Base-by-base conservation (phyloP, 139 green algal species). In the Klebsormidium nitens region DNA sequence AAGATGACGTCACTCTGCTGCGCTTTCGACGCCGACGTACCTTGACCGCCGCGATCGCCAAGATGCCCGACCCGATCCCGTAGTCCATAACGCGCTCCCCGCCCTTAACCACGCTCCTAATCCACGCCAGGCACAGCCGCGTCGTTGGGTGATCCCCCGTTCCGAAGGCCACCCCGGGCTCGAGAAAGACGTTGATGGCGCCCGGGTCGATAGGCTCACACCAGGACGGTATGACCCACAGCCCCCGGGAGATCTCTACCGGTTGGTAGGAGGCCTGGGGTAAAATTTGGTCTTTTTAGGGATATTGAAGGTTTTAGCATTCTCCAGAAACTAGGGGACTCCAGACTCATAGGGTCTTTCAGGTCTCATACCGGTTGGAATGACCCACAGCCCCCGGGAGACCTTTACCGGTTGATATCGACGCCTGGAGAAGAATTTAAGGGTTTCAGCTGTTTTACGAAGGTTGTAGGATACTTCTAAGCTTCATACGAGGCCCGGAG, bases 101-200 rank as follows among this genome's bases (percentile, higher is more conserved):
- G 19, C 28, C 8, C 38, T 52, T 29, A 3, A 64, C 28, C 52
- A 0, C 38, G 2, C 38, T 49, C 46, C 37, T 82, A 50, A 82
- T 80, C 69, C 36, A 83, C n/a, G 36, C 35, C 46, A 96, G 76
- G 77, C 91, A 96, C 28, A 95, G 77, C 11, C 86, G 82, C 1
- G 91, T 96, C 34, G 91, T 96, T 3, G 90, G 85, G 64, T 96
- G 91, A 65, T 95, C 89, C 1, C 90, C 91, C 1, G 91, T 96
- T 38, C 91, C 91, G 65, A 96, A 96, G 0, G 91, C 89, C 32
- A 96, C 71, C 0, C 91, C 91, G 14, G 91, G 89, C 39, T 87
- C 78, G 57, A 96, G 68, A 0, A 83, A 67, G 36, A 95, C 83
- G 72, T 86, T 89, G 31, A 87, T 49, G 0, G 81, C 87, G 14